A percentile compares a stretch with the other conserved stretches of the same genome.
Evolutionary conservation across 495 filamentous ascomycete species (phyloP).

Genomic region (Trichocladium uniseriatum): DNA sequence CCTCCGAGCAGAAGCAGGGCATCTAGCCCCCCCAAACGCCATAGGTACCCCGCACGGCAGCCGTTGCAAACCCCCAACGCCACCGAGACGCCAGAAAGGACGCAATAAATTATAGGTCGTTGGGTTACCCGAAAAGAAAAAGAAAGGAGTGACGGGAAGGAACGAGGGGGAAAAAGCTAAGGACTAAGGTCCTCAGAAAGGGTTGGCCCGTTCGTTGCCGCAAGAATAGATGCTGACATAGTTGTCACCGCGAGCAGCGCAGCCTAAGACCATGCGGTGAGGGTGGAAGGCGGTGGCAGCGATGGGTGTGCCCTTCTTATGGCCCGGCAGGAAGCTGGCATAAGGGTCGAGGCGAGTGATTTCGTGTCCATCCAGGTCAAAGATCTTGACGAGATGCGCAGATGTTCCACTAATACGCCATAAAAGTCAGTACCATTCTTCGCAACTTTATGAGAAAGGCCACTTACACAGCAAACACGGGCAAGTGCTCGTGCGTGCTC

Average conservation of each 20-base stretch:
- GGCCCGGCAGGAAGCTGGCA: conserved; percentile 73
- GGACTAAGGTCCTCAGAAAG: conserved; percentile 2
- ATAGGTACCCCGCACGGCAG: neutral
- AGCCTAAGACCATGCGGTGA: conserved; percentile 85
- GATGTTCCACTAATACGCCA: conserved; percentile 60
- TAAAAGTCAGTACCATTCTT: conserved; percentile 15
- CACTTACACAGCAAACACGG: conserved; percentile 90
- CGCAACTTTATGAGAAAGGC: no score
- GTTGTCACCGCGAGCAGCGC: conserved; percentile 61
- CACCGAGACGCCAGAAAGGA: neutral
- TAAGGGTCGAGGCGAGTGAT: conserved; percentile 81
- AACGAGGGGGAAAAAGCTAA: neutral
- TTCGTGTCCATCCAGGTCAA: conserved; percentile 71
- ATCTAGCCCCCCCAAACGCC: neutral
- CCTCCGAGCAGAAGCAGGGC: neutral
- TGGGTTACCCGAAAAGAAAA: neutral
- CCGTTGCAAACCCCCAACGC: neutral
- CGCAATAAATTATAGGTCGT: neutral
- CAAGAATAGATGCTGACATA: conserved; percentile 65
- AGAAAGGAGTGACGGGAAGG: neutral
- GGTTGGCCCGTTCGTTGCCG: conserved; percentile 19
- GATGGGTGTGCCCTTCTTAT: conserved; percentile 59
- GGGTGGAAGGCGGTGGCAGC: conserved; percentile 91
- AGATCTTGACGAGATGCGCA: conserved; percentile 78
- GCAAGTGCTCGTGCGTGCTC: conserved; percentile 92